Base-by-base conservation (phyloP, 2,329 filamentous ascomycete genomes). In the Trichoderma lentiforme region DNA sequence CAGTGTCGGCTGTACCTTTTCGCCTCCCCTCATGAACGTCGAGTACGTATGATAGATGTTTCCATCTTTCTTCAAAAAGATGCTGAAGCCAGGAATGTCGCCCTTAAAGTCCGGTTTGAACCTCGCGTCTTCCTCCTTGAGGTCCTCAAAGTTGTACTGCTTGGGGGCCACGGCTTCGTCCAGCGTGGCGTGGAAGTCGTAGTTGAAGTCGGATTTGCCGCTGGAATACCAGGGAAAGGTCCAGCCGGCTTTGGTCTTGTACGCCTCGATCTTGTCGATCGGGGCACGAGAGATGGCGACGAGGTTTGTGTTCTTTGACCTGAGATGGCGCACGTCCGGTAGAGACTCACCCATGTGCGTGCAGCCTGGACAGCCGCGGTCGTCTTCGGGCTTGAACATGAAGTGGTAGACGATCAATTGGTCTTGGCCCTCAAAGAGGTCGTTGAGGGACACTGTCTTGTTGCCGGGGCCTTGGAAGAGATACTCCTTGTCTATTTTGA, bases 331-430 rank as follows among this genome's bases (percentile, higher is more conserved):
- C 3, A 83, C 77, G 30, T 80, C 76, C 0, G 83, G 82, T 18
- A 85, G 75, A 57, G 81, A 78, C 43, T 85, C 83, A 43, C 78
- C 79, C 18, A 80, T 74, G 60, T 83, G 80, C 8, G 79, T 78
- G 74, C 82, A 85, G 6, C 81, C 82, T 18, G 76, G 72, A 71
- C 83, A 85, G 30, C 79, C 83, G 6, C 74, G 71, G 3, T 80
- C 76, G 2, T 79, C 75, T 3, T 76, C 73, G 2, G 82, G 81
- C 0, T 73, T 76, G 70, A 84, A 83, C 84, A 85, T 86, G 78
- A 84, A 85, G 76, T 85, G 83, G 74, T 84, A 84, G 43, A 86
- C 72, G 58, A 83, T 78, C 71, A 84, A 78, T 69, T 83, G 79
- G 32, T 80, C 77, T 32, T 78, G 78, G 65, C 75, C 76, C 6